Base-by-base conservation (phyloP, 2,329 filamentous ascomycete genomes). In the Sclerotinia spermophila region DNA sequence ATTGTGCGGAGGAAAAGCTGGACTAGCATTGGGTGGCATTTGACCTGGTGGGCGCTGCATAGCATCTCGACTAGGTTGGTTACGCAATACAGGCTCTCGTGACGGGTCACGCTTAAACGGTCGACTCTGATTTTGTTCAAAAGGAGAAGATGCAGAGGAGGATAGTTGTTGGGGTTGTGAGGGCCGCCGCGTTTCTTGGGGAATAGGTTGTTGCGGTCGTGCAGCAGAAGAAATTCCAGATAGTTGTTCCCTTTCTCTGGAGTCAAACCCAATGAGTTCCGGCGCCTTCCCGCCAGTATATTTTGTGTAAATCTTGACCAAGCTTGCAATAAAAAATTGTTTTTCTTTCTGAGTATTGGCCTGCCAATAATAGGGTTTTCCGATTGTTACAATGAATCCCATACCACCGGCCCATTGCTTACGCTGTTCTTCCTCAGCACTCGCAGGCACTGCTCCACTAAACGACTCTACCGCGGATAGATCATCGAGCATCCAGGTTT, bases 281-380 rank as follows among this genome's bases (percentile, higher is more conserved):
- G 96, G 96, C 44, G 89, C 44, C 77, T 90, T 91, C 19, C 95
- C 95, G 40, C 93, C 92, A 0, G 96, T 98, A 79, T 98, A 99
- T 82, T 98, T 99, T 77, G 90, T 90, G 80, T 92, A 99, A 75
- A 99, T 97, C 81, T 98, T 99, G 78, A 98, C 89, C 76, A 98
- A 82, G 81, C 94, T 97, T 45, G 92, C 94, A 77, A 99, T 96
- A 81, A 99, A 99, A 82, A 98, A 98, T 79, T 97, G 95, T 84
- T 97, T 98, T 82, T 99, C 96, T 83, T 97, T 97, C 68, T 92
- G 87, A 0, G 93, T 96, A 74, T 93, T 90, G 45, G 96, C 94
- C 81, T 97, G 89, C 96, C 96, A 99, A 81, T 96, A 99, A 82
- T 99, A 99, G 0, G 94, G 92, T 81, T 99, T 99, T 38, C 92